Evolutionary conservation across 2,329 filamentous ascomycete species (phyloP).

Genomic region (Ophiosphaerella herpotricha): DNA sequence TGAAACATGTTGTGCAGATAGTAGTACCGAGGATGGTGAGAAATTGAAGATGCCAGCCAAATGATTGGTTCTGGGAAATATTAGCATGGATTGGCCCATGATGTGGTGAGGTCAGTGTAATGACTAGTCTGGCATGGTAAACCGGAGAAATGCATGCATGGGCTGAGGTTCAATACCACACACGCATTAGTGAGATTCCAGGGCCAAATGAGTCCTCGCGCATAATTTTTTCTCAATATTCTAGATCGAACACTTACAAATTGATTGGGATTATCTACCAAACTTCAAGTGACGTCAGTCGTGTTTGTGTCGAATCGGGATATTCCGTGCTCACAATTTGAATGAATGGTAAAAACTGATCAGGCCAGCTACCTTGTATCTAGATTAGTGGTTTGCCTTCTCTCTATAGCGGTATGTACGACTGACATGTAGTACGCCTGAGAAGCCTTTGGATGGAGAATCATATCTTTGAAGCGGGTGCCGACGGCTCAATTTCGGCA

Average conservation of each 20-base stretch:
- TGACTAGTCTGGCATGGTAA: no score
- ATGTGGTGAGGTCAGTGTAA: not conserved
- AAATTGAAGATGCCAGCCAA: conserved; percentile 73
- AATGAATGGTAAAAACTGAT: conserved; percentile 53
- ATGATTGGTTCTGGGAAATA: conserved; percentile 56
- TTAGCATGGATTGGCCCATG: conserved; percentile 5
- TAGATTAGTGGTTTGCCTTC: not conserved
- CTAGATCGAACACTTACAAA: conserved; percentile 20
- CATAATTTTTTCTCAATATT: not conserved
- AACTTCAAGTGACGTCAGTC: conserved; percentile 29
- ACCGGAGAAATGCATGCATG: not conserved
- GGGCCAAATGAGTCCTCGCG: not conserved
- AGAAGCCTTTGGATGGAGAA: conserved; percentile 68
- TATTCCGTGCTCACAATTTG: conserved; percentile 37
- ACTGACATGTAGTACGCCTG: conserved; percentile 63
- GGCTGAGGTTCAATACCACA: not conserved
- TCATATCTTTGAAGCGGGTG: conserved; percentile 69
- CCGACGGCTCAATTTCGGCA: conserved; percentile 31
- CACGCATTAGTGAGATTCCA: not conserved
- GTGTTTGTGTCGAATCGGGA: not conserved
- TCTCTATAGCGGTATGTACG: not conserved
- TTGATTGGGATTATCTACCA: conserved; percentile 36
- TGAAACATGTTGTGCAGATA: conserved; percentile 65
- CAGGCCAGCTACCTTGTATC: conserved; percentile 44
- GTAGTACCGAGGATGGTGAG: conserved; percentile 74